Evolutionary conservation across 257 asterid species (phyloP), one percentile per base, ranked within the genome.

Genomic region (Eucommia ulmoides): DNA sequence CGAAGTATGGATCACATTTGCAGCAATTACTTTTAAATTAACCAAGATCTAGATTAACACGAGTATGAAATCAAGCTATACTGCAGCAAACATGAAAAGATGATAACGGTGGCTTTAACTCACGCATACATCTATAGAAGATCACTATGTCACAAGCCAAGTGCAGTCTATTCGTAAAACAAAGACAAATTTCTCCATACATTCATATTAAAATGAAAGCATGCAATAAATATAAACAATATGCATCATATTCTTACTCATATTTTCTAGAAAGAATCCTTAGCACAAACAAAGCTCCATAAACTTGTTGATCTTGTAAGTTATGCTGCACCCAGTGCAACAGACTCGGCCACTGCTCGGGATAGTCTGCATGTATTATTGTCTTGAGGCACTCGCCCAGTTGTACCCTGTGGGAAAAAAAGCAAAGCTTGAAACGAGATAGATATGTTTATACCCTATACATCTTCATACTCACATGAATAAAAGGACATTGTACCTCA

Each of bases 291-390:
- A 91, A 66, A 55, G 97, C 86, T 51, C 99, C 88, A 77, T 75
- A 83, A 58, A 86, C 93, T 77, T 91, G 94, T 55, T 86, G 89
- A 44, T 72, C 86, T 79, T 77, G 93, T 67, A 91, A 73, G 73
- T 75, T 81, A 61, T 71, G 87, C 72, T 78, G 86, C 75, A 91
- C 84, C 99, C 99, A 91, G 20, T 73, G 82, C 67, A 91, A 51
- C 56, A 91, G 93, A 17, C 75, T 65, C 22, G 94, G 97, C 99
- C 99, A 91, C 56, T 91, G 95, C 70, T 91, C 99, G 2, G 97
- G 97, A 66, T 86, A 91, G 64, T 91, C 99, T 2, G 93, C 79
- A 57, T 81, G 86, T 56, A 91, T 47, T 33, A 86, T 74, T 3
- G 95, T 83, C 76, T 83, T 91, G 71, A 91, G 65, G 74, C 97